A percentile compares a stretch with the other conserved stretches of the same genome.
phyloP scores from a whole-genome alignment of 208 protist species.

The Angomonas ambiguus region DNA sequence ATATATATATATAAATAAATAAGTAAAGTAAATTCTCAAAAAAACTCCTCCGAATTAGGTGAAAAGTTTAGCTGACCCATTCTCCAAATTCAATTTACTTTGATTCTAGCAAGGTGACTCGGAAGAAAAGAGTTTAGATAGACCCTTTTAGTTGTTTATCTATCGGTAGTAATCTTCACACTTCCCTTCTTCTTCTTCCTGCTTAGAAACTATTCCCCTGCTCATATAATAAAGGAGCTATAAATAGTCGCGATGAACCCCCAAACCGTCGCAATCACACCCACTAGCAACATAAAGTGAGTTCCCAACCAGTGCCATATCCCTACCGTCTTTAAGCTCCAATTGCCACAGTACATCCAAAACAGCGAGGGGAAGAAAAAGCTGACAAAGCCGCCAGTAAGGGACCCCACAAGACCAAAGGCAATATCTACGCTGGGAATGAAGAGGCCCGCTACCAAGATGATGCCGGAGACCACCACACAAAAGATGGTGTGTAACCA shows the following conservation, averaged over 20 bases:
- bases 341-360: constrained; percentile 66
- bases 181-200: no score
- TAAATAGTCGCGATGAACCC: constrained; percentile 54
- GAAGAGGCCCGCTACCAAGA: constrained; percentile 54
- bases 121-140: no score
- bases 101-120: no score
- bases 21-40: no score
- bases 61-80: no score
- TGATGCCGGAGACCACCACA: constrained; percentile 23
- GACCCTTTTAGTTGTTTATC: no score
- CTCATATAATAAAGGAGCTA: no score
- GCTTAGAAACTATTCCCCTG: constrained; percentile 17
- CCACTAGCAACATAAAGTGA: constrained; percentile 38
- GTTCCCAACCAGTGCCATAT: constrained; percentile 34
- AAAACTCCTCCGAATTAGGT: no score
- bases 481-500: constrained; percentile 57
- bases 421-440: constrained; percentile 71
- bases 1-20: no score
- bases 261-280: constrained; percentile 66
- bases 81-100: no score
- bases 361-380: constrained; percentile 79
- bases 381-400: constrained; percentile 68
- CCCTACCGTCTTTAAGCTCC: constrained; percentile 43
- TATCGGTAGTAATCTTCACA: no score
- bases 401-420: constrained; percentile 60